phyloP scores from a whole-genome alignment of 1,139 yeast genomes.

The Geotrichum bryndzae region DNA sequence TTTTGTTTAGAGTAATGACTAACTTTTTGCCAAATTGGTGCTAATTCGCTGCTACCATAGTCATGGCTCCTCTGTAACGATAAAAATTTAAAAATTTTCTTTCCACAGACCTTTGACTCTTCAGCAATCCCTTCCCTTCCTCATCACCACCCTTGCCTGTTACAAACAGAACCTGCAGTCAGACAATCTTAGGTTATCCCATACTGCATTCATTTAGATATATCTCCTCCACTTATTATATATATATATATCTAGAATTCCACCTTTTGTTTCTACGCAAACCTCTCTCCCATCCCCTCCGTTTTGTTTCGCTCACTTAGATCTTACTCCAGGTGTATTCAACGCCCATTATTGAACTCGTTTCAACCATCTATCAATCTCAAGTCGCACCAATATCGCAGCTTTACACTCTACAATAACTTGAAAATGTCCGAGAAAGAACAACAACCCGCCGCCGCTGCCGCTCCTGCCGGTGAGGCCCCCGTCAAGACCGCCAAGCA shows the following conservation, averaged over 20 bases:
- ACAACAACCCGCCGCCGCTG: constrained; percentile 14
- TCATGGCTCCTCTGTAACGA: neutral
- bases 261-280: neutral
- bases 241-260: neutral
- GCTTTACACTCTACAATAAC: neutral
- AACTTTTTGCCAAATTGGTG: neutral
- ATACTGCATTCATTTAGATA: neutral
- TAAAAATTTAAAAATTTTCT: neutral
- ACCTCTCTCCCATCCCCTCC: neutral
- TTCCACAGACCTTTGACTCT: neutral
- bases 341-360: constrained; percentile 15
- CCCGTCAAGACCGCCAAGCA: constrained; percentile 38
- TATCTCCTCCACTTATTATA: neutral
- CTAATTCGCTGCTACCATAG: neutral
- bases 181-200: neutral
- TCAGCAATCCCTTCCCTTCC: neutral
- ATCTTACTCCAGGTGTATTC: constrained; percentile 14
- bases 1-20: neutral
- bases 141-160: neutral
- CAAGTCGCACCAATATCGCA: neutral
- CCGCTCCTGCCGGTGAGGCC: constrained; percentile 20
- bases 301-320: constrained; percentile 15
- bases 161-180: neutral
- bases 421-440: constrained; percentile 23
- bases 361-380: constrained; percentile 1